Evolutionary conservation across 2,329 filamentous ascomycete genomes (phyloP), one percentile per base, ranked within the genome.

Genomic region (Microsporum canis): DNA sequence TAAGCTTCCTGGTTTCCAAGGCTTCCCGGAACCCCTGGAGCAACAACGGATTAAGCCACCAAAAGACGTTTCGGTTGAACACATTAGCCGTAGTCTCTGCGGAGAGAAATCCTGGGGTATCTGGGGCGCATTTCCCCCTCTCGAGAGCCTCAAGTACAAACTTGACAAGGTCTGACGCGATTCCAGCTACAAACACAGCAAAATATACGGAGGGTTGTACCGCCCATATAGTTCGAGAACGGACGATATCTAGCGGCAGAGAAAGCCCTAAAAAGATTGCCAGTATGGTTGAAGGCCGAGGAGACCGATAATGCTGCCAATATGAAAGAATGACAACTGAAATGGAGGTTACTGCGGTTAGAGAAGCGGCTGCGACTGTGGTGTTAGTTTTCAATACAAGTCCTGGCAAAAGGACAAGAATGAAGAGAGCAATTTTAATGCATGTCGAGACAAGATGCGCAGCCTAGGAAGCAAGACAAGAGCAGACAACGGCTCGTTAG

Each of bases 1-100:
- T 71, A 8, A 75, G 65, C 61, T 69, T 66, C n/a, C 71, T 65
- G 10, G 70, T 63, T 1, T 60, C 65, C 2, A 75, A 8, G 45
- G 27, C 7, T 3, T 49, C 17, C 7, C 17, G n/a, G 45, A 49
- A 49, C 7, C 45, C 45, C n/a, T 49, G n/a, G 2, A 17, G 45
- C 17, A 49, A 29, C n/a, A 49, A 4, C 17, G n/a, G n/a, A 17
- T 49, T 49, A n/a, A 49, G n/a, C 45, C 43, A 49, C 45, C 45
- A 49, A 10, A 49, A 49, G 5, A 49, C 45, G 4, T 17, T 49
- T n/a, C 45, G 45, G 45, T 49, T 49, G 17, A 27, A 49, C 7
- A 47, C 17, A 4, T 23, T 23, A 2, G 17, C 43, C 5, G 3
- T 10, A 8, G 43, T 23, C 17, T 47, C 43, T 47, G 43, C 43